These are phyloP conservation scores for Gaillardinia entomophila DNA, from an alignment of 805 yeast species.

Conservation along the genomic window DNA sequence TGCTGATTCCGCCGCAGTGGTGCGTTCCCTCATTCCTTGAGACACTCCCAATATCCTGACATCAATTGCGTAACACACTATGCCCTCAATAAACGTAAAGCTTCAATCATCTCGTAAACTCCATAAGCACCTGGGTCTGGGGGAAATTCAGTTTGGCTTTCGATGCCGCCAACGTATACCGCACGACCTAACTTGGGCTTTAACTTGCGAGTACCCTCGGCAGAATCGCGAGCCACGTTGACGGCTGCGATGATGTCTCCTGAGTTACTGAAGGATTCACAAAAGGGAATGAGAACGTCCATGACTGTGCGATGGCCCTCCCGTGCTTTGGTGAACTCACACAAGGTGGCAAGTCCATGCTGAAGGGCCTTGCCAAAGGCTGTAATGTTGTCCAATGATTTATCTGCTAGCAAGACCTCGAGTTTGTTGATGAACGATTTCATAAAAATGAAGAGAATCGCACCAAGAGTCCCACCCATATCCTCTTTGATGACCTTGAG, in stretches of 20 bases:
- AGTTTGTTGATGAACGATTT: constrained; percentile 15
- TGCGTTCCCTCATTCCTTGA: not conserved
- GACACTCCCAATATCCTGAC: too few relatives aligned
- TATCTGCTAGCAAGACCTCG: constrained; percentile 7
- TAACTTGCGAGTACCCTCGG: constrained; percentile 30
- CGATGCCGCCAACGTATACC: constrained; percentile 28
- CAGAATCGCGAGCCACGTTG: constrained; percentile 20
- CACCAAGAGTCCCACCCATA: constrained; percentile 38
- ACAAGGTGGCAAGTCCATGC: constrained; percentile 21
- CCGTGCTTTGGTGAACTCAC: constrained; percentile 30
- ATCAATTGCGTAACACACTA: too few relatives aligned
- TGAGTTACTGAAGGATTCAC: constrained; percentile 12
- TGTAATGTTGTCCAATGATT: constrained; percentile 3
- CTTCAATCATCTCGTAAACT: constrained; percentile 25
- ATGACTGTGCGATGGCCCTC: constrained; percentile 34
- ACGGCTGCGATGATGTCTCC: constrained; percentile 17
- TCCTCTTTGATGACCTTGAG: constrained; percentile 24
- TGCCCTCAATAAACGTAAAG: constrained; percentile 6
- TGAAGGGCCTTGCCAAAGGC: constrained; percentile 15
- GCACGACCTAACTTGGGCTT: constrained; percentile 33
- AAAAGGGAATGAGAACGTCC: constrained; percentile 35
- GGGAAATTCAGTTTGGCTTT: constrained; percentile 19
- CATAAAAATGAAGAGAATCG: constrained; percentile 28
- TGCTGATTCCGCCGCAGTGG: not conserved
- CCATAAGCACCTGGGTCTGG: constrained; percentile 41